These are phyloP conservation scores for Puccinia triticina DNA, from an alignment of 1,284 basidiomycete genomes.

Conservation along the genomic window DNA sequence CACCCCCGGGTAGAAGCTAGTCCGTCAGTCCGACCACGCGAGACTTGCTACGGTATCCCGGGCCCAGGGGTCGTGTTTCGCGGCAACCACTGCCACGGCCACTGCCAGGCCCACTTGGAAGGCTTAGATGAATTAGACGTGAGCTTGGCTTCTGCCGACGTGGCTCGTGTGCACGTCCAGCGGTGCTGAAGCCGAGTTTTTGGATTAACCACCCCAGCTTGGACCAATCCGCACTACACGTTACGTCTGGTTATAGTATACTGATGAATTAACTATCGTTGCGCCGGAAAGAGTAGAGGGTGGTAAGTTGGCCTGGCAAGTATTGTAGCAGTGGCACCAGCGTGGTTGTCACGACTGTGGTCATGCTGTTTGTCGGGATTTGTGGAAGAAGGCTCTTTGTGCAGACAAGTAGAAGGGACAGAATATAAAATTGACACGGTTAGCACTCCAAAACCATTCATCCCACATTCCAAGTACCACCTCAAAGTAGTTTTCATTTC, in stretches of 20 bases:
- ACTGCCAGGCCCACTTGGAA: too few relatives aligned
- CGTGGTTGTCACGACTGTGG: neutral
- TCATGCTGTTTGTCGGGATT: neutral
- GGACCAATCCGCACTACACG: neutral
- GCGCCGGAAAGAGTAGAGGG: neutral
- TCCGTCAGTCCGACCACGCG: too few relatives aligned
- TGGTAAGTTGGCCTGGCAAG: conserved; percentile 5
- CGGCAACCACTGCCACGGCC: too few relatives aligned
- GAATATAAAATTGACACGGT: neutral
- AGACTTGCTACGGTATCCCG: too few relatives aligned
- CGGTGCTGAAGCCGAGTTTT: neutral
- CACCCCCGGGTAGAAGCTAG: too few relatives aligned
- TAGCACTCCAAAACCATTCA: neutral
- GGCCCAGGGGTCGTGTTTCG: too few relatives aligned
- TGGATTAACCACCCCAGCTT: neutral
- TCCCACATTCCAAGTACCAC: neutral
- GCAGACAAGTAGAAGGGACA: neutral
- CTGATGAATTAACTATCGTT: neutral
- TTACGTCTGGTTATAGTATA: neutral
- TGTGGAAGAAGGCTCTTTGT: neutral
- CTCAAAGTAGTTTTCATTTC: conserved; percentile 2
- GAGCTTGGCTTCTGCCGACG: neutral
- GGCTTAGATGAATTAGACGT: too few relatives aligned
- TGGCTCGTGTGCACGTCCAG: neutral
- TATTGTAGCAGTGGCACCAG: neutral